A percentile compares a stretch with the other conserved stretches of the same genome.
phyloP scores from a whole-genome alignment of 352 stramenopile species.

The Phytophthora pisi region DNA sequence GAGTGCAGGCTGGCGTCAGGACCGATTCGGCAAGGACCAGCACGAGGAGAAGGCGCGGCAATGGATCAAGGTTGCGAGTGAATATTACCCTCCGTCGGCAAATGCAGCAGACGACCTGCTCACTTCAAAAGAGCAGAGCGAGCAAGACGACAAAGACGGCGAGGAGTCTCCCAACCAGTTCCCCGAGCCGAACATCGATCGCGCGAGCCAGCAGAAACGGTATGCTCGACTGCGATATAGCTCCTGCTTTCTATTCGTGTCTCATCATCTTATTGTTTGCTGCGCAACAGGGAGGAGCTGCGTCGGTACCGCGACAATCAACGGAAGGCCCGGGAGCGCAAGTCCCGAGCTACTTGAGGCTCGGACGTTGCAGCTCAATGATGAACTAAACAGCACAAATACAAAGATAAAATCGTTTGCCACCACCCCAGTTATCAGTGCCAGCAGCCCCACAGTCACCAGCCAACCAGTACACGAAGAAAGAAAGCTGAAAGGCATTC shows the following conservation, averaged over 20 bases:
- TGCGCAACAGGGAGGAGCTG: conserved; percentile 58
- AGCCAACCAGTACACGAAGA: conserved; percentile 7
- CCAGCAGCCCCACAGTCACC: not conserved
- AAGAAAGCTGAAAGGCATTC: conserved; percentile 27
- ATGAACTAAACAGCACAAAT: not conserved
- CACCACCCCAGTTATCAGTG: not conserved
- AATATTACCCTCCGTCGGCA: conserved; percentile 65
- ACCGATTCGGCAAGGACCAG: conserved; percentile 58
- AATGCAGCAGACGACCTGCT: conserved; percentile 36
- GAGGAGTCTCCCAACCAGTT: conserved; percentile 46
- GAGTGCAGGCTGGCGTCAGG: conserved; percentile 45
- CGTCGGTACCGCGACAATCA: conserved; percentile 63
- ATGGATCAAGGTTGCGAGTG: conserved; percentile 69
- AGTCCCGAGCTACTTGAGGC: conserved; percentile 38
- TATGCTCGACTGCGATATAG: conserved; percentile 15
- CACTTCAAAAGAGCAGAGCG: conserved; percentile 28
- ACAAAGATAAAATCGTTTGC: not conserved
- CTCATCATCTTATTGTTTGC: conserved; percentile 1
- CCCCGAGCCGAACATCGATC: conserved; percentile 73
- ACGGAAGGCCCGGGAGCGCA: conserved; percentile 66
- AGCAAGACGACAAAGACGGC: conserved; percentile 35
- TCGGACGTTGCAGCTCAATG: not conserved
- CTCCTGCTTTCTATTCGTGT: not conserved
- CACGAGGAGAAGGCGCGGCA: conserved; percentile 66
- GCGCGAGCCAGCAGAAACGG: conserved; percentile 70